These are phyloP conservation scores for Delitschia confertaspora DNA, from an alignment of 495 filamentous ascomycete species.

Conservation along the genomic window DNA sequence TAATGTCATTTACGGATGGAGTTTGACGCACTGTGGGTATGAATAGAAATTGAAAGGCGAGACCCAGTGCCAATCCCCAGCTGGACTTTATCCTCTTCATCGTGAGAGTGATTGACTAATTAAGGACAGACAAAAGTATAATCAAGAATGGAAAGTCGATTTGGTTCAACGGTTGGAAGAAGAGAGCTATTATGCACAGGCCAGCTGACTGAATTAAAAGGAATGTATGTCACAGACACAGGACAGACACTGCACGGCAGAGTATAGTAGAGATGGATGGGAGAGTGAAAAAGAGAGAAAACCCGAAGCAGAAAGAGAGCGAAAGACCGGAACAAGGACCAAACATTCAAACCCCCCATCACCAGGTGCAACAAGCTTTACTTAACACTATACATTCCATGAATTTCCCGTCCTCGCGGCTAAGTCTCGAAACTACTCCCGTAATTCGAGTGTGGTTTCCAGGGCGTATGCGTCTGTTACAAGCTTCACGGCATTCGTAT, in stretches of 20 bases:
- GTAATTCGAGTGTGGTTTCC: constrained; percentile 2
- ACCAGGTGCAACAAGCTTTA: neutral
- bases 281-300: constrained; percentile 5
- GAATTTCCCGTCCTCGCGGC: constrained; percentile 6
- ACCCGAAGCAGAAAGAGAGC: constrained; percentile 11
- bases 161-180: neutral
- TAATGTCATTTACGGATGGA: neutral
- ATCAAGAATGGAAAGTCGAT: neutral
- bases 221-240: constrained; percentile 21
- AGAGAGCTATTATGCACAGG: constrained; percentile 14
- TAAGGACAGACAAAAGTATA: neutral
- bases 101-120: constrained; percentile 1
- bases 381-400: constrained; percentile 17
- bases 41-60: no score
- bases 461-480: constrained; percentile 16
- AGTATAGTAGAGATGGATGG: constrained; percentile 9
- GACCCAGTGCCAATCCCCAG: constrained; percentile 6
- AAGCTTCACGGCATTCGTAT: neutral
- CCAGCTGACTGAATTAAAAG: constrained; percentile 23
- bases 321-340: constrained; percentile 12
- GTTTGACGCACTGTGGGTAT: constrained; percentile 7
- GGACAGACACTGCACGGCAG: constrained; percentile 24
- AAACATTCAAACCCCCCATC: constrained; percentile 17
- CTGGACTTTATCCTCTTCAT: constrained; percentile 21
- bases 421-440: constrained; percentile 11